Base-by-base conservation (phyloP, 495 filamentous ascomycete genomes). In the Cercophora newfieldiana region DNA sequence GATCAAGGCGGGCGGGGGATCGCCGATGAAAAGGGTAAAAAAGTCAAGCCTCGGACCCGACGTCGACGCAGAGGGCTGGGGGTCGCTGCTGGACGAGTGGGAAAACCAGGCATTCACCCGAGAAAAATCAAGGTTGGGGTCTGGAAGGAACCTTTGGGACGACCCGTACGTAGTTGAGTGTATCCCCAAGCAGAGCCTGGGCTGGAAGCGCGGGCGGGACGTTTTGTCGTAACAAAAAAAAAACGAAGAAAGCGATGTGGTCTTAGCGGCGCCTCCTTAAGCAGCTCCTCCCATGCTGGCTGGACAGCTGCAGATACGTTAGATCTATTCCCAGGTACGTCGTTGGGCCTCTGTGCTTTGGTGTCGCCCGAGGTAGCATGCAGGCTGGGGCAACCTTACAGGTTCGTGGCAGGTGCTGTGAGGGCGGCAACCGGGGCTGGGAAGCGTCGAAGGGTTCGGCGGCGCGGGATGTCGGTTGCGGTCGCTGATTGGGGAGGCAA, bases 401-500 rank as follows among this genome's bases (percentile, higher is more conserved):
- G 64, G 64, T 55, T 68, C 59, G 61, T 66, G 60, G 66, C 70
- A 69, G 53, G 67, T 68, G 68, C 61, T 69, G 31, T 68, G 56
- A 61, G 64, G 59, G 47, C 21, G 44, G 63, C n/a, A n/a, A n/a
- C 53, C 63, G 63, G 65, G 71, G 65, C 66, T 65, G 69, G 55
- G 61, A 51, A 68, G 61, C 26, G 47, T 67, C 60, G 49, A 47
- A 68, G 67, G 21, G 58, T 68, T 65, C 66, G 63, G 58, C 68
- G 66, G 66, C 68, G 68, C 60, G 61, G 59, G 33, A 37, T 58
- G 63, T 57, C 30, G 63, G 63, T 54, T 58, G 37, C 58, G 51
- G 60, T 21, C 63, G 62, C 67, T 75, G 71, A 75, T 75, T 75
- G 72, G 72, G 71, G 70, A 57, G 47, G 70, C 65, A 73, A 71